Evolutionary conservation across 2,329 filamentous ascomycete species (phyloP), one percentile per base, ranked within the genome.

Genomic region (Exutisphaerella laricina): DNA sequence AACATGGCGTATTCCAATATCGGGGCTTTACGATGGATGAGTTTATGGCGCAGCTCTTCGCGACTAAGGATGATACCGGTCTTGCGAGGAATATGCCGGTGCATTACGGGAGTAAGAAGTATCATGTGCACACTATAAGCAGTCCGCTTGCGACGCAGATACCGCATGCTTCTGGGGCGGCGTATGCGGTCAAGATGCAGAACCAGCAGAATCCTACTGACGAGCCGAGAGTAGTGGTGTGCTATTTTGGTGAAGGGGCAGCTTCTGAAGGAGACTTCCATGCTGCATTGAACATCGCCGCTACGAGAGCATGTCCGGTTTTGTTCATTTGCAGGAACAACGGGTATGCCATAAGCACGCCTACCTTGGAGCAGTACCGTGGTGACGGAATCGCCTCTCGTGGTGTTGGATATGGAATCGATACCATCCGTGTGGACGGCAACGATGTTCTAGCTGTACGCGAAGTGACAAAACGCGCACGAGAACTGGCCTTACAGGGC

Each of bases 41-140:
- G 46, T 97, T 97, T 60, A 97, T 98, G 92, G 84, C 80, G 56
- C 92, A 98, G 64, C 70, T 98, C 6, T 96, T 97, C 68, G 81
- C 89, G 14, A 97, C 95, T 61, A 77, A 72, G 41, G 78, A 87
- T 50, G 92, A 98, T 57, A 66, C 74, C 1, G 89, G 90, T 1
- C 77, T 75, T 47, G 92, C 89, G 1, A 80, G 90, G 50, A 97
- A 95, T 59, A 98, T 98, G 92, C 92, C 92, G 1, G 86, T 97
- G 10, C 92, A 98, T 67, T 98, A 97, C 59, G 89, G 89, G 34
- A 88, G 84, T 64, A 79, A 75, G 44, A 81, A 86, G 51, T 72
- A 94, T 44, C 88, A 95, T 56, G 88, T 95, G 59, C 86, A 94
- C 64, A 89, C 88, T 4, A 85, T 95, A 38, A 86, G 85, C 25